Evolutionary conservation across 306 rosid species (phyloP).

Genomic region (Malus asiatica): DNA sequence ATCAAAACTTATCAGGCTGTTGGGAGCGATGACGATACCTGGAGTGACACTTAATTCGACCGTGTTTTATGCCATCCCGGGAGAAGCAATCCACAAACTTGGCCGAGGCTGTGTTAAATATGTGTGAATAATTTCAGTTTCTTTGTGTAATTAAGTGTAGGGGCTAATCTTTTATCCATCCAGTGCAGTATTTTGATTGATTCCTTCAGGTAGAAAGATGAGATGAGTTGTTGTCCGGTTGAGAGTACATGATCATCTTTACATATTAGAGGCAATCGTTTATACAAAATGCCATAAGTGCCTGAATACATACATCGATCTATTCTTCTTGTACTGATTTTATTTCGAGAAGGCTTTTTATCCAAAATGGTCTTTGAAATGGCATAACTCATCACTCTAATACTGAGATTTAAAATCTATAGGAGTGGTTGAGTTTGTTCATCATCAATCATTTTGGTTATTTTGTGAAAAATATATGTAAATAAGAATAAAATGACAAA

Average conservation of each 20-base stretch:
- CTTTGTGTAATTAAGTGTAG: constrained; percentile 41
- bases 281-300: too few relatives aligned
- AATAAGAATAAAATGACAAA: too few relatives aligned
- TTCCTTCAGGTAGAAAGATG: constrained; percentile 15
- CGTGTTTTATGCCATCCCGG: not conserved
- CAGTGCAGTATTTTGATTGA: constrained; percentile 22
- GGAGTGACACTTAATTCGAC: constrained; percentile 71
- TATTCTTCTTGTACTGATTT: too few relatives aligned
- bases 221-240: constrained; percentile 16
- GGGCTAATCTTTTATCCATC: constrained; percentile 30
- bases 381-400: too few relatives aligned
- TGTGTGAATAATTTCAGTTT: constrained; percentile 49
- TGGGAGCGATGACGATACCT: constrained; percentile 70
- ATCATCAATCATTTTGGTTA: too few relatives aligned
- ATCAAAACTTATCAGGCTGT: constrained; percentile 59
- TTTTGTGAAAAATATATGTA: too few relatives aligned
- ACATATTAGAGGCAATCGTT: constrained; percentile 9
- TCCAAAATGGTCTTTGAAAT: too few relatives aligned
- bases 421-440: too few relatives aligned
- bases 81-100: constrained; percentile 11
- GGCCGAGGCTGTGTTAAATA: constrained; percentile 34
- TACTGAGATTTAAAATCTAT: too few relatives aligned
- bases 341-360: too few relatives aligned
- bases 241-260: not conserved
- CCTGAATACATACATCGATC: too few relatives aligned